Conservation (phyloP, 2,329 filamentous ascomycete species). For the Alternaria tenuissima region DNA sequence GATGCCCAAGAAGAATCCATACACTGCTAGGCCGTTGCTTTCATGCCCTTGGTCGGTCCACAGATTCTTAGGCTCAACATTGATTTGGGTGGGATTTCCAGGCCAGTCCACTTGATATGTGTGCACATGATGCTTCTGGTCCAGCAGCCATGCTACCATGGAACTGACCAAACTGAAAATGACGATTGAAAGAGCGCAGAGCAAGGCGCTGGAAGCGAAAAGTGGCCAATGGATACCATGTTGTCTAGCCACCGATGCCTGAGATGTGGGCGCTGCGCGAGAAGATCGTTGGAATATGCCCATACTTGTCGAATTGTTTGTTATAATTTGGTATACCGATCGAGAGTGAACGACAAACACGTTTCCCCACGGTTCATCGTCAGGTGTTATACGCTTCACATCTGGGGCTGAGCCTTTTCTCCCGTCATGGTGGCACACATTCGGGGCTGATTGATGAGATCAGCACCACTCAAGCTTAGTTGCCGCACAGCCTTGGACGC, state of each 20-base stretch:
- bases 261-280: slow-evolving; percentile 5
- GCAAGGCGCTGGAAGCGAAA: slow-evolving; percentile 31
- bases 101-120: slow-evolving; percentile 37
- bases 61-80: slow-evolving; percentile 35
- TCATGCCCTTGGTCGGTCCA: slow-evolving; percentile 44
- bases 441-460: slow-evolving; percentile 20
- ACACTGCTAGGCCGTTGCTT: slow-evolving; percentile 42
- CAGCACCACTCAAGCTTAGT: slow-evolving; percentile 19
- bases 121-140: slow-evolving; percentile 39
- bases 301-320: slow-evolving; percentile 12
- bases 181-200: slow-evolving; percentile 41
- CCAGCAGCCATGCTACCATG: slow-evolving; percentile 44
- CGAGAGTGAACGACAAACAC: neutral
- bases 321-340: neutral
- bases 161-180: slow-evolving; percentile 43
- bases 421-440: slow-evolving; percentile 19
- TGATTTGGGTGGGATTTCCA: slow-evolving; percentile 27
- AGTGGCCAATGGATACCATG: slow-evolving; percentile 25
- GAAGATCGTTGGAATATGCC: slow-evolving; percentile 11
- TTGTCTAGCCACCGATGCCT: slow-evolving; percentile 14
- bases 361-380: neutral
- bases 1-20: slow-evolving; percentile 44
- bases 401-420: slow-evolving; percentile 20
- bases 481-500: slow-evolving; percentile 19
- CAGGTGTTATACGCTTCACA: slow-evolving; percentile 15